Evolutionary conservation across 768 basidiomycete species (phyloP), one percentile per base, ranked within the genome.

Genomic region (Candolleomyces eurysporus): DNA sequence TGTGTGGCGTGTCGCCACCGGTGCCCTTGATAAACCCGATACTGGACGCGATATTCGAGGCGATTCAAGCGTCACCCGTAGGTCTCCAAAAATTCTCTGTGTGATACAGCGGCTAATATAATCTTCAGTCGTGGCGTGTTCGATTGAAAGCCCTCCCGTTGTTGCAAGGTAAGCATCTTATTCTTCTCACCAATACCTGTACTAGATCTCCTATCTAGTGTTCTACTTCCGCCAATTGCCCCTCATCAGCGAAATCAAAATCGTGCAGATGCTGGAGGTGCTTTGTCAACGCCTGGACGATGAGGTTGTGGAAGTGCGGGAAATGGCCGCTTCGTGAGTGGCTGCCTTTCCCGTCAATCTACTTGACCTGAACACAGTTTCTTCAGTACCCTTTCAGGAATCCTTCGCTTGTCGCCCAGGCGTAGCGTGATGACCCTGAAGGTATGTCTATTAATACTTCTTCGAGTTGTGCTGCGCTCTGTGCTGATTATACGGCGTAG

Each of bases 171-270:
- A 48, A 45, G 75, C 66, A 39, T 21, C 17, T 46, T 54, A 22
- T 48, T 36, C 61, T 48, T 42, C 19, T 26, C 32, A 22, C 19
- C 46, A 43, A 30, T 50, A 30, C 31, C 31, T 57, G 42, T 60
- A 30, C 42, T 52, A 10, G 58, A 45, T 5, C 48, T 59, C 31
- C 46, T 39, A 22, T 57, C 6, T 54, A 90, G 88, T 94, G 31
- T 88, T 92, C 67, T 94, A 94, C 76, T 96, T 94, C 84, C 87
- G 94, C 48, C 90, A 94, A 70, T 79, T 92, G 9, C 90, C 91
- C n/a, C 74, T 92, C 54, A 85, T 97, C 62, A 82, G 78, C 59
- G 92, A 95, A 67, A 75, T 78, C 31, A 89, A 88, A 73, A 82
- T 94, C 9, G 81, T 89, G 3, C 84, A 90, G 67, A 91, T 96